Base-by-base conservation (phyloP, 345 rosid species). In the Microcos paniculata region DNA sequence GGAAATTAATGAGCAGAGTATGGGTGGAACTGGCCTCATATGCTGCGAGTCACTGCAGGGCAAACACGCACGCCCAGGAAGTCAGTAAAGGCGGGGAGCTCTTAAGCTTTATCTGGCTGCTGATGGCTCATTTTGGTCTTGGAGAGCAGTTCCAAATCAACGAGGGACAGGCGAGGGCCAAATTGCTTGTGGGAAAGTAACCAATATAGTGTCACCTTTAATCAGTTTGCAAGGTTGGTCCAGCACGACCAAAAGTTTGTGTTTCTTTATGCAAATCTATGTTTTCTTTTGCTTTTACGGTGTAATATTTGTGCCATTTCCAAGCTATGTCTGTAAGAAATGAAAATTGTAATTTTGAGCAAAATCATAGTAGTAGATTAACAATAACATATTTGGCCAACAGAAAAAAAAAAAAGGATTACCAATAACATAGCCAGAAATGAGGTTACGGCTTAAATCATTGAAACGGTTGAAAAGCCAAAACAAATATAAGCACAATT, bases 111-210 rank as follows among this genome's bases (percentile, higher is more conserved):
- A 87, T 91, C 63, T 89, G 97, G 95, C 61, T 93, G 40, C 73
- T 91, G 80, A 93, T 91, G 93, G 90, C 91, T 55, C 96, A 93
- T 78, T 81, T 93, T 10, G 91, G 96, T n/a, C 30, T 91, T 2
- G 87, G 85, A 28, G 78, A 81, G 24, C 87, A 88, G 65, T 88
- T 86, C 85, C 90, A 88, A 51, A 85, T 83, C 55, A 87, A 90
- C 1, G 86, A 84, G 67, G 87, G 87, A 62, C 86, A 88, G 72
- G 88, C 84, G 9, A 79, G 89, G 78, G 91, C 88, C 24, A 89
- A 89, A 78, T 66, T 87, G 48, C 63, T 87, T 30, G 78, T 87
- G 52, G 83, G 86, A 43, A 86, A 88, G 81, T 88, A 48, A 62
- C 23, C 52, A 4, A 7, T 23, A 18, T 31, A 18, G 23, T 31